Evolutionary conservation across 805 yeast genomes (phyloP), one percentile per base, ranked within the genome.

Genomic region (Citeromyces matritensis): DNA sequence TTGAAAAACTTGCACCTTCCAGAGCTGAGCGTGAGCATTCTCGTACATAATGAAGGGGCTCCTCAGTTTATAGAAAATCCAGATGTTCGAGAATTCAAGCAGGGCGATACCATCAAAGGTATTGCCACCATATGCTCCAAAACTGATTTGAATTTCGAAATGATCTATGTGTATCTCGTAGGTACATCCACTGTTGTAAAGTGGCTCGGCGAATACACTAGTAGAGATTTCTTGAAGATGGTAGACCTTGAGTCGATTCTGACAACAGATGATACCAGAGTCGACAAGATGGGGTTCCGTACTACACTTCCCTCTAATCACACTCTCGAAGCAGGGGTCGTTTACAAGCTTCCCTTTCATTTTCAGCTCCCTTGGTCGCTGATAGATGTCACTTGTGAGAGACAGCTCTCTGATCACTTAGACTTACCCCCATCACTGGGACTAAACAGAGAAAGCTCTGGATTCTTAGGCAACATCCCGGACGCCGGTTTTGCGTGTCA

Each of bases 221-320:
- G 26, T 17, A 36, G 32, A n/a, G 29, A 23, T n/a, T 36, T 36
- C 24, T 28, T 36, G 32, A 31, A 31, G 14, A 36, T 36, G 39
- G 32, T 36, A 11, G 39, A 36, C 23, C 32, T 36, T 26, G 39
- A 36, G 21, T 30, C 34, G n/a, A 33, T 33, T 17, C 30, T 36
- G 12, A 15, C 25, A n/a, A 13, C 12, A 9, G 31, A 26, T 3
- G 14, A 14, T 2, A 14, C n/a, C 6, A 27, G 15, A 13, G 6
- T 24, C 7, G 32, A 29, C 19, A 9, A 13, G 3, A 34, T 29
- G 24, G 36, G 34, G 3, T 30, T 25, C 19, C 13, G 19, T 3
- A 15, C 23, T 10, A 35, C 37, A 4, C 27, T 36, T 9, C 39
- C 39, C 6, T 14, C 27, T 12, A 19, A 26, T 8, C 31, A 30